phyloP scores from a whole-genome alignment of 1,284 basidiomycete species.

The Entoloma clypeatum region DNA sequence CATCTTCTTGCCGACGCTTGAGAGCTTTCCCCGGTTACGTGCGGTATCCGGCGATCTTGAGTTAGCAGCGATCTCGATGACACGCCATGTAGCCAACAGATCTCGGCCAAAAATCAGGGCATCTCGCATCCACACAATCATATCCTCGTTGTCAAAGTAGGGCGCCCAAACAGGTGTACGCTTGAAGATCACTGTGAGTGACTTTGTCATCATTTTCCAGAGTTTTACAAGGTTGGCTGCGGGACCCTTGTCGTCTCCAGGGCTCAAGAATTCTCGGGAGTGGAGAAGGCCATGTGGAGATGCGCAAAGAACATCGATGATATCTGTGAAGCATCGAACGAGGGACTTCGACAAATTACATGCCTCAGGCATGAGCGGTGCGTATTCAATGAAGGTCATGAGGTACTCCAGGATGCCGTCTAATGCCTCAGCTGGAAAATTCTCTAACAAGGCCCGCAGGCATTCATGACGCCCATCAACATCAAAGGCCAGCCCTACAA shows the following conservation, averaged over 20 bases:
- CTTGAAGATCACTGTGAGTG: slow-evolving; percentile 80
- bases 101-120: slow-evolving; percentile 88
- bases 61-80: slow-evolving; percentile 70
- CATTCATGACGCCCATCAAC: slow-evolving; percentile 84
- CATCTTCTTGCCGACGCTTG: slow-evolving; percentile 65
- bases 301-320: slow-evolving; percentile 83
- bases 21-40: slow-evolving; percentile 32
- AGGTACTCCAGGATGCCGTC: slow-evolving; percentile 69
- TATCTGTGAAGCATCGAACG: slow-evolving; percentile 87
- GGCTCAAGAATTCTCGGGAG: slow-evolving; percentile 50
- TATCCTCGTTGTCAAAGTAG: slow-evolving; percentile 75
- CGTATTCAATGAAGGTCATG: slow-evolving; percentile 59
- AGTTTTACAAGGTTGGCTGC: slow-evolving; percentile 60
- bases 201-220: slow-evolving; percentile 80
- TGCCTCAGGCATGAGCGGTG: slow-evolving; percentile 72
- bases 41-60: slow-evolving; percentile 23
- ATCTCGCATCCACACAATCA: slow-evolving; percentile 97
- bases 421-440: slow-evolving; percentile 61
- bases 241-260: slow-evolving; percentile 41
- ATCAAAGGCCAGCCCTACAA: slow-evolving; percentile 80
- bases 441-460: slow-evolving; percentile 71
- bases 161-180: slow-evolving; percentile 79
- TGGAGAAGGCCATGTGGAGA: slow-evolving; percentile 67
- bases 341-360: slow-evolving; percentile 83
- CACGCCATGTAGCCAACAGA: slow-evolving; percentile 74